A percentile compares a stretch with the other conserved stretches of the same genome.
phyloP scores from a whole-genome alignment of 768 basidiomycete genomes.

The Suillus clintonianus region DNA sequence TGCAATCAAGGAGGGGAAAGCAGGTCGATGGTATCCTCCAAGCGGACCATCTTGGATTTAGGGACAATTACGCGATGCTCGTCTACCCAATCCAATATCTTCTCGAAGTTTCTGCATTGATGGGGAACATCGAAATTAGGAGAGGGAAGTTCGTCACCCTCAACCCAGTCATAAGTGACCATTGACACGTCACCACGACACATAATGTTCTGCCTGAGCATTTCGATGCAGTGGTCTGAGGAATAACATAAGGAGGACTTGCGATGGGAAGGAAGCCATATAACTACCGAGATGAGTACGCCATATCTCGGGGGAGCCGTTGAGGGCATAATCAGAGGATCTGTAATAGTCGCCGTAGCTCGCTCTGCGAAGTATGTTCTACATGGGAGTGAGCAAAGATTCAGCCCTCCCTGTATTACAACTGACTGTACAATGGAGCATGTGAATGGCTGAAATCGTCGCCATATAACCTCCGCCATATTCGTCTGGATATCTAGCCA shows the following conservation, averaged over 20 bases:
- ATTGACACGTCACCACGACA: slow-evolving; percentile 9
- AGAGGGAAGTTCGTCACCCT: not conserved
- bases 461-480: slow-evolving; percentile 14
- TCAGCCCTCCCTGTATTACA: not conserved
- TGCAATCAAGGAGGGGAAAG: not conserved
- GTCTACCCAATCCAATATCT: not conserved
- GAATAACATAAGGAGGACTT: not conserved
- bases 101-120: not conserved
- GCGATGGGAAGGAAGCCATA: not conserved
- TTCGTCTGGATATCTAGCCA: slow-evolving; percentile 7
- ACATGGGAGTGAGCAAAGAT: not conserved
- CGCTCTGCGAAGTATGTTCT: slow-evolving; percentile 10
- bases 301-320: not conserved
- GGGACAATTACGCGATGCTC: not conserved
- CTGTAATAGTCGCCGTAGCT: slow-evolving; percentile 9
- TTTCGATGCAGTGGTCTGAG: slow-evolving; percentile 11
- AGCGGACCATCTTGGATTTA: not conserved
- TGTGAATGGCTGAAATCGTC: slow-evolving; percentile 7
- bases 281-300: slow-evolving; percentile 9
- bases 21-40: not conserved
- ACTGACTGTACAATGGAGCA: slow-evolving; percentile 10
- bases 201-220: slow-evolving; percentile 10
- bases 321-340: slow-evolving; percentile 6
- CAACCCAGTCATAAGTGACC: slow-evolving; percentile 11
- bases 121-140: not conserved